These are phyloP conservation scores for Neocatenulostroma microsporum DNA, from an alignment of 2,329 filamentous ascomycete genomes.

Conservation along the genomic window DNA sequence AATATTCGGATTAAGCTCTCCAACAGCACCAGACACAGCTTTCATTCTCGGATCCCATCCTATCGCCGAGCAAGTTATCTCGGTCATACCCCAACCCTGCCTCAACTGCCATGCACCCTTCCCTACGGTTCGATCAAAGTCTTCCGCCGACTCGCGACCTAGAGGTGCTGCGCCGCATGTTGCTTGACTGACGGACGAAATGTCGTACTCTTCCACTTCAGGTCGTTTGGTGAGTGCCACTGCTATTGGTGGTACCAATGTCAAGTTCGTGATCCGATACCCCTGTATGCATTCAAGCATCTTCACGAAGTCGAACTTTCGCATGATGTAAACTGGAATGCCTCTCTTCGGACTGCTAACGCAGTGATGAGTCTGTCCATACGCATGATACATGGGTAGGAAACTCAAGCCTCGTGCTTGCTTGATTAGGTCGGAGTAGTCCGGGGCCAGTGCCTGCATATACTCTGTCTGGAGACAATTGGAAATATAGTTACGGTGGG, in stretches of 20 bases:
- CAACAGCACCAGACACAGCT: conserved; percentile 47
- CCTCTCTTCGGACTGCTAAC: conserved; percentile 47
- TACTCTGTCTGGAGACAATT: conserved; percentile 57
- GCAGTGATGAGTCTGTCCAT: conserved; percentile 60
- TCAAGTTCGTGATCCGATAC: conserved; percentile 59
- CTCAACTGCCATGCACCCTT: conserved; percentile 44
- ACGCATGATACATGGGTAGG: conserved; percentile 59
- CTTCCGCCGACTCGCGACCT: conserved; percentile 35
- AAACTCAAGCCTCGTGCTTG: conserved; percentile 53
- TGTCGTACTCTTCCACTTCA: conserved; percentile 55
- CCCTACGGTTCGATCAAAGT: conserved; percentile 52
- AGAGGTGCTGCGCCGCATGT: conserved; percentile 62
- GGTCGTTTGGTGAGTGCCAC: conserved; percentile 67
- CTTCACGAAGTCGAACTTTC: conserved; percentile 64
- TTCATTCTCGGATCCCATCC: conserved; percentile 52
- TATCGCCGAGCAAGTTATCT: conserved; percentile 63
- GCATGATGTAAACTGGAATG: conserved; percentile 71
- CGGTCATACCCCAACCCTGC: conserved; percentile 82
- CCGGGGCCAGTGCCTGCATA: conserved; percentile 39
- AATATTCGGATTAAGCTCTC: conserved; percentile 62
- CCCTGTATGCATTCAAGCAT: conserved; percentile 61
- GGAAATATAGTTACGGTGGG: conserved; percentile 67
- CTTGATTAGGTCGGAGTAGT: conserved; percentile 40
- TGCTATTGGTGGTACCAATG: conserved; percentile 66
- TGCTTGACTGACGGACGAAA: conserved; percentile 56